These are phyloP conservation scores for Strigomonas culicis DNA, from an alignment of 208 protist species.

Conservation along the genomic window DNA sequence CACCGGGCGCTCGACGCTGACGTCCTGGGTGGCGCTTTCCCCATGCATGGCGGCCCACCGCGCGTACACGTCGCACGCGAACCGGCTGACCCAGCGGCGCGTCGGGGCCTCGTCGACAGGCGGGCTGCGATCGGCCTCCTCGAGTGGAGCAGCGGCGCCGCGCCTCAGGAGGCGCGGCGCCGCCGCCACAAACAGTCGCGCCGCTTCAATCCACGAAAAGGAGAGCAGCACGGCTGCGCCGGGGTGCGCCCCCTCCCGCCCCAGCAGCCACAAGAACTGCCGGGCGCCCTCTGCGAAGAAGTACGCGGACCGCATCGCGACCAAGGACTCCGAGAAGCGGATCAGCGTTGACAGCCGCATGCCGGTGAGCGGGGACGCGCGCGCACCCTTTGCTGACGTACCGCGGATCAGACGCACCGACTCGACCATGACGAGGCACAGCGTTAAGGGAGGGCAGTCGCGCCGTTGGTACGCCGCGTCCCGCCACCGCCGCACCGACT, in stretches of 20 bases:
- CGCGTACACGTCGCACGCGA: not conserved
- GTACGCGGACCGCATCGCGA: slow-evolving; percentile 14
- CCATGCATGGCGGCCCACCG: not conserved
- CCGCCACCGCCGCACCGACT: not conserved
- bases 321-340: not conserved
- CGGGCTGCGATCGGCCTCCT: slow-evolving; percentile 13
- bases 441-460: not conserved
- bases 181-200: not conserved
- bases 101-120: slow-evolving; percentile 18
- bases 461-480: not conserved
- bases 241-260: not conserved
- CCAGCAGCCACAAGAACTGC: not conserved
- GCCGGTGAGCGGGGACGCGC: not conserved
- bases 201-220: not conserved
- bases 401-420: not conserved
- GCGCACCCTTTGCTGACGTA: not conserved
- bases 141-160: slow-evolving; percentile 10
- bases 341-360: not conserved
- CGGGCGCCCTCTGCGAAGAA: slow-evolving; percentile 8
- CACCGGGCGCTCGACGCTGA: not conserved
- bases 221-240: not conserved
- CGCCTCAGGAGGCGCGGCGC: not conserved
- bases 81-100: not conserved
- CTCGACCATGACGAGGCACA: not conserved
- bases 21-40: no score